A percentile compares a stretch with the other conserved stretches of the same genome.
phyloP scores from a whole-genome alignment of 257 asterid genomes.

The Mitragyna speciosa region DNA sequence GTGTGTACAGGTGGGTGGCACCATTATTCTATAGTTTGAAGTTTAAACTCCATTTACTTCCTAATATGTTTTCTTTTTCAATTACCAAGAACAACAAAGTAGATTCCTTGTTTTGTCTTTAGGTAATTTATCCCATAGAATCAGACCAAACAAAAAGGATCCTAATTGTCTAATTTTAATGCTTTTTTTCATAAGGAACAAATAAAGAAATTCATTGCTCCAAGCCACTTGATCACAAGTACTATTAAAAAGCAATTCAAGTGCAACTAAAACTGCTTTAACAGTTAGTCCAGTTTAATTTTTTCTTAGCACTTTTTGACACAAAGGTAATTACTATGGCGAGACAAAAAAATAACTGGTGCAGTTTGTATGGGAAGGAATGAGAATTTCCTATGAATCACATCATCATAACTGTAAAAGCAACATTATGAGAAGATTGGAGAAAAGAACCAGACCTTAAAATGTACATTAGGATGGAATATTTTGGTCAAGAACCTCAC shows the following conservation, averaged over 20 bases:
- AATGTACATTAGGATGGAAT: constrained; percentile 97
- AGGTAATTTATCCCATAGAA: neutral
- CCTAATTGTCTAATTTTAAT: neutral
- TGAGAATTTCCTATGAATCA: neutral
- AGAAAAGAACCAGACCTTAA: constrained; percentile 57
- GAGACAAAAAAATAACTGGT: neutral
- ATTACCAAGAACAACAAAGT: neutral
- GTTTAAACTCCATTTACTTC: neutral
- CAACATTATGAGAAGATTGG: neutral
- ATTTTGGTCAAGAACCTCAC: constrained; percentile 96
- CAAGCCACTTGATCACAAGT: neutral
- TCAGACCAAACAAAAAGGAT: neutral
- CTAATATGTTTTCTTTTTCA: neutral
- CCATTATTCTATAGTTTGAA: neutral
- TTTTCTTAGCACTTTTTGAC: neutral
- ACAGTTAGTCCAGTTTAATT: neutral
- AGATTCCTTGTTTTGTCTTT: neutral
- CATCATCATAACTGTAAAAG: neutral
- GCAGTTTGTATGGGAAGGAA: neutral
- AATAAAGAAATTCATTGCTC: neutral
- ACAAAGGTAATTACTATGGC: neutral
- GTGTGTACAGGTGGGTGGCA: no score
- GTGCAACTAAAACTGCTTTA: no score
- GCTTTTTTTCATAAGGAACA: neutral
- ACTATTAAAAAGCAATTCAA: neutral